Conservation (phyloP, 352 stramenopile genomes). For the Globisporangium ultimum region DNA sequence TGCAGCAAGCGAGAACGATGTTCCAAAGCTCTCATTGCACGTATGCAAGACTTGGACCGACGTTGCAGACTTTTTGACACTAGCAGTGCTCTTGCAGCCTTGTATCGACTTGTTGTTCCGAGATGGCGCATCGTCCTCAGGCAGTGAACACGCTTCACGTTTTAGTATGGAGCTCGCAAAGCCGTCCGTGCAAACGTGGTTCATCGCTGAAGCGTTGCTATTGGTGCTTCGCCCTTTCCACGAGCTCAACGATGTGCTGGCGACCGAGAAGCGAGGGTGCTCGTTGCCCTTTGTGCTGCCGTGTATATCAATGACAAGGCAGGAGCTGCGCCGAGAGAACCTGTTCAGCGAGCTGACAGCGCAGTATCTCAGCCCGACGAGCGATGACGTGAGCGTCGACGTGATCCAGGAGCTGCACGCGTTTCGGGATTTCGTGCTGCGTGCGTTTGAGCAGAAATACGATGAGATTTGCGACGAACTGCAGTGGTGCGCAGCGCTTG, state of each 20-base stretch:
- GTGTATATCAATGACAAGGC: constrained; percentile 29
- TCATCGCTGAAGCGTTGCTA: constrained; percentile 36
- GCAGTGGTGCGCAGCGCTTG: constrained; percentile 37
- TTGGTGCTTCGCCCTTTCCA: constrained; percentile 36
- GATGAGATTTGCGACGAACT: constrained; percentile 18
- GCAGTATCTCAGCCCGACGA: constrained; percentile 3
- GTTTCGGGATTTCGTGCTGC: constrained; percentile 14
- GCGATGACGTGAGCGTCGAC: neutral
- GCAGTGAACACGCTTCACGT: constrained; percentile 3
- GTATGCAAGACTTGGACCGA: constrained; percentile 17
- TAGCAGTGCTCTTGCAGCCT: constrained; percentile 17
- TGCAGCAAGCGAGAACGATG: neutral
- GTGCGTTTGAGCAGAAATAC: constrained; percentile 11
- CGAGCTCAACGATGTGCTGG: constrained; percentile 38
- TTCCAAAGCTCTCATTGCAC: neutral
- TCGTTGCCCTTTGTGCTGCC: constrained; percentile 37
- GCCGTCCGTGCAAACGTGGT: constrained; percentile 20
- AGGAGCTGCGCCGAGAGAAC: constrained; percentile 24
- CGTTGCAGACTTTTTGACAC: constrained; percentile 19
- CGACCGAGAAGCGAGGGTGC: constrained; percentile 22
- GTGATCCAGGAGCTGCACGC: constrained; percentile 9
- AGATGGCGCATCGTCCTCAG: constrained; percentile 5
- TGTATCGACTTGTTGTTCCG: constrained; percentile 18
- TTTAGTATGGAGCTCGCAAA: constrained; percentile 1
- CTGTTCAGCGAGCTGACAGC: constrained; percentile 24